Conservation (phyloP, 805 yeast genomes). For the Cyberlindnera bimundalis region DNA sequence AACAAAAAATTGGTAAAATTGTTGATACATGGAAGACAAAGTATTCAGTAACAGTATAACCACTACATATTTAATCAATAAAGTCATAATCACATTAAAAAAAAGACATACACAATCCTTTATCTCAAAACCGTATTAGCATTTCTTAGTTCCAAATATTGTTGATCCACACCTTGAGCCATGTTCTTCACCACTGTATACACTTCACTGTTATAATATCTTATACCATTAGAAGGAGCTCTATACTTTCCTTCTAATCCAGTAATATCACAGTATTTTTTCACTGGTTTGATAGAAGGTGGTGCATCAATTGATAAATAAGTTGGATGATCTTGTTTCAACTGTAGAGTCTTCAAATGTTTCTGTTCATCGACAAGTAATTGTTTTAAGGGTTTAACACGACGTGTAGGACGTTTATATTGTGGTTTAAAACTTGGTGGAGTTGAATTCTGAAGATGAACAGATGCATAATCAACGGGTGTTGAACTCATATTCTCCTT, state of each 20-base stretch:
- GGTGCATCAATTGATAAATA: slow-evolving; percentile 76
- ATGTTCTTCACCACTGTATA: slow-evolving; percentile 71
- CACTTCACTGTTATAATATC: slow-evolving; percentile 82
- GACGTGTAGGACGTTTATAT: slow-evolving; percentile 49
- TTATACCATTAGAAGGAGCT: slow-evolving; percentile 67
- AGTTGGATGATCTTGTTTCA: slow-evolving; percentile 52
- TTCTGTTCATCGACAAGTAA: slow-evolving; percentile 74
- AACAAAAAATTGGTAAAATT: slow-evolving; percentile 15
- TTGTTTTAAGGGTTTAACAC: slow-evolving; percentile 75
- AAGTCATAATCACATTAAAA: slow-evolving; percentile 4
- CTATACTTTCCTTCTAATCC: slow-evolving; percentile 79
- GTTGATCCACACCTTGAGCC: slow-evolving; percentile 92
- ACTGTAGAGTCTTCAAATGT: slow-evolving; percentile 41
- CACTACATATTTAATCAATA: background rate
- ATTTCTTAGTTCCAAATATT: slow-evolving; percentile 79
- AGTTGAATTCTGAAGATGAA: slow-evolving; percentile 13
- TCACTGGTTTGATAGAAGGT: slow-evolving; percentile 77
- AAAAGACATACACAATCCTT: no score
- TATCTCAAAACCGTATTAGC: slow-evolving; percentile 81
- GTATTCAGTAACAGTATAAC: background rate
- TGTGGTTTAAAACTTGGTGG: slow-evolving; percentile 58
- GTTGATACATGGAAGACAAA: slow-evolving; percentile 10
- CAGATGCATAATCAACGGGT: slow-evolving; percentile 5
- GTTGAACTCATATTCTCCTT: background rate
- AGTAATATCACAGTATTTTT: slow-evolving; percentile 89